Evolutionary conservation across 345 rosid genomes (phyloP), one percentile per base, ranked within the genome.

Genomic region (Capsella bursapastoris): DNA sequence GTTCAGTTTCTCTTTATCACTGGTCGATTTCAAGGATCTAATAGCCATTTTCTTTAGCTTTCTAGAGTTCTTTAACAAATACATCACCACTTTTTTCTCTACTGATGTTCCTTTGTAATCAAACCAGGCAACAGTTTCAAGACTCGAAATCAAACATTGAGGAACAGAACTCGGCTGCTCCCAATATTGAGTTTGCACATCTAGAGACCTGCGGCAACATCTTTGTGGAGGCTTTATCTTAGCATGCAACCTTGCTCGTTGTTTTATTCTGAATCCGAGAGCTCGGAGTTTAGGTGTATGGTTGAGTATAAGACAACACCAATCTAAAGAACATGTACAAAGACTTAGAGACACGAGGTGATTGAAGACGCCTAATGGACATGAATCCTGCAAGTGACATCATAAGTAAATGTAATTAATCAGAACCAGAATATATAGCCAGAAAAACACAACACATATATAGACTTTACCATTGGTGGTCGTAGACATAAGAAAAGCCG

Each of bases 231-330:
- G 7, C 13, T 13, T 14, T 14, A 0, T 2, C 25, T 22, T 22
- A 22, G 25, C 25, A 22, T 22, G 25, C 18, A 2, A 0, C 0
- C 2, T 32, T 50, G 4, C 58, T 31, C 7, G 6, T 51, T 12
- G 6, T 51, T 27, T 22, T 10, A 0, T 41, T n/a, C 28, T 0
- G 29, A 68, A 56, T 3, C 12, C 49, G 49, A 71, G 75, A 59
- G 8, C 67, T 71, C 40, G 57, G 40, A 71, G 75, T 35, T n/a
- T 59, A 60, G 75, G 75, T n/a, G 52, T 14, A 15, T 28, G 13
- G 16, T 6, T n/a, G 50, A 71, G 32, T 25, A 71, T 8, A 40
- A 60, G 49, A 49, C 16, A 11, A 18, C 7, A 58, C 50, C 67
- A 48, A 57, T 13, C 5, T 3, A 5, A 22, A 49, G 59, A 59